These are phyloP conservation scores for Lactarius trivialis DNA, from an alignment of 768 basidiomycete genomes.

Conservation along the genomic window DNA sequence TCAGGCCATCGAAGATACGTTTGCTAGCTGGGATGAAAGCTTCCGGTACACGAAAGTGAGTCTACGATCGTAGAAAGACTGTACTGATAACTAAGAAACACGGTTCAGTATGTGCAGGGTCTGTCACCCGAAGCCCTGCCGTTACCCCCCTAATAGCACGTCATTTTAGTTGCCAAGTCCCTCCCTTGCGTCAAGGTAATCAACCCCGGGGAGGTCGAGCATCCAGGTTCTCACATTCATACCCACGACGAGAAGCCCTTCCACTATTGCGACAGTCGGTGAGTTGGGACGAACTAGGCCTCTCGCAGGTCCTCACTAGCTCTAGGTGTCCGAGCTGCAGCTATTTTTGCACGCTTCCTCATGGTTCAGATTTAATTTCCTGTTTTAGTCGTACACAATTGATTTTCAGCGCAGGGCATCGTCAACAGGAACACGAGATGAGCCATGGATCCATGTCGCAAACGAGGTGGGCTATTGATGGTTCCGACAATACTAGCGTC, in stretches of 20 bases:
- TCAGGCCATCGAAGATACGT: slow-evolving; percentile 54
- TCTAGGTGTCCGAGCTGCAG: slow-evolving; percentile 46
- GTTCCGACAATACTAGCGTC: slow-evolving; percentile 41
- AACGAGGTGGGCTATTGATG: slow-evolving; percentile 50
- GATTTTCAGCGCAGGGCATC: slow-evolving; percentile 37
- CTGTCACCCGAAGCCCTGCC: background rate
- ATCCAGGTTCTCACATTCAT: slow-evolving; percentile 45
- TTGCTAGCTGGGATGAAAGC: slow-evolving; percentile 49
- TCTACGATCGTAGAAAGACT: too few relatives aligned
- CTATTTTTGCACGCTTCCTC: slow-evolving; percentile 51
- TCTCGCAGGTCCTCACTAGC: background rate
- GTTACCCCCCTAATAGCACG: background rate
- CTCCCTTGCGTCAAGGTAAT: slow-evolving; percentile 44
- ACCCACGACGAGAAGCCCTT: slow-evolving; percentile 39
- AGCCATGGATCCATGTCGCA: slow-evolving; percentile 56
- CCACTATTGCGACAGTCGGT: slow-evolving; percentile 50
- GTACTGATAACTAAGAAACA: too few relatives aligned
- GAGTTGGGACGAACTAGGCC: background rate
- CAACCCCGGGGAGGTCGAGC: slow-evolving; percentile 35
- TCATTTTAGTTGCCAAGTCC: slow-evolving; percentile 39
- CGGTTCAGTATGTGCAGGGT: slow-evolving; percentile 48
- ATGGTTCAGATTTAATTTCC: slow-evolving; percentile 32
- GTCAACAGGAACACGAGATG: slow-evolving; percentile 56
- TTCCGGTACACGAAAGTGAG: slow-evolving; percentile 58
- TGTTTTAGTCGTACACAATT: background rate